These are phyloP conservation scores for Pythium pectinolyticum DNA, from an alignment of 352 stramenopile species.

Conservation along the genomic window DNA sequence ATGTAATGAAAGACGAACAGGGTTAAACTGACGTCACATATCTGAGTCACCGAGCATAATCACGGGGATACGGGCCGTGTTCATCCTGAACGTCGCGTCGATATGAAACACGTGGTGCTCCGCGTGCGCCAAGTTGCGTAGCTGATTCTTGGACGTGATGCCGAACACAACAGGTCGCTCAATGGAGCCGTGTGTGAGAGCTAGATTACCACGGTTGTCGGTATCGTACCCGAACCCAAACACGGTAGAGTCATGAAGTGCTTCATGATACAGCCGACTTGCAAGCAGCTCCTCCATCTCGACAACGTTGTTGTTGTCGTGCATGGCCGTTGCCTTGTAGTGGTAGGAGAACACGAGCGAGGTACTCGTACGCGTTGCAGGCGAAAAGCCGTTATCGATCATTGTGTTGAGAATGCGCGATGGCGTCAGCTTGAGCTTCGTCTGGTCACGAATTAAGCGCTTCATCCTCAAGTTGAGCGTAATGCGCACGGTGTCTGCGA, in stretches of 20 bases:
- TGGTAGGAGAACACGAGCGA: neutral
- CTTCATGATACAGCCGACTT: neutral
- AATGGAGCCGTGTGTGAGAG: neutral
- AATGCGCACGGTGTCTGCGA: neutral
- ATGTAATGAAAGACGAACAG: conserved; percentile 9
- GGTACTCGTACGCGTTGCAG: neutral
- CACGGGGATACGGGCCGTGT: conserved; percentile 1
- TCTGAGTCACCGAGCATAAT: conserved; percentile 5
- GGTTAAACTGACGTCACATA: conserved; percentile 2
- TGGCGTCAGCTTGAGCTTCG: neutral
- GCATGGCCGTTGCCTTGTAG: neutral
- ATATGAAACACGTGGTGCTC: neutral
- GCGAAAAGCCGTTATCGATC: conserved; percentile 7
- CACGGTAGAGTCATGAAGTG: neutral
- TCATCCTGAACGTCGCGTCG: conserved; percentile 9
- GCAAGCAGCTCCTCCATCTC: neutral
- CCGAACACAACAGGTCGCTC: conserved; percentile 4
- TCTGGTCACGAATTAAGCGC: conserved; percentile 10
- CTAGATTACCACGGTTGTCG: neutral
- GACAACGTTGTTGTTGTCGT: conserved; percentile 17
- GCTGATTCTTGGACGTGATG: neutral
- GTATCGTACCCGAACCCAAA: neutral
- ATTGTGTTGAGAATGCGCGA: conserved; percentile 17
- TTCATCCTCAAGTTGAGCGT: conserved; percentile 15
- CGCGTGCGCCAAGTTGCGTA: neutral